Evolutionary conservation across 2,329 filamentous ascomycete genomes (phyloP), one percentile per base, ranked within the genome.

Genomic region (Cercospora berteroae): DNA sequence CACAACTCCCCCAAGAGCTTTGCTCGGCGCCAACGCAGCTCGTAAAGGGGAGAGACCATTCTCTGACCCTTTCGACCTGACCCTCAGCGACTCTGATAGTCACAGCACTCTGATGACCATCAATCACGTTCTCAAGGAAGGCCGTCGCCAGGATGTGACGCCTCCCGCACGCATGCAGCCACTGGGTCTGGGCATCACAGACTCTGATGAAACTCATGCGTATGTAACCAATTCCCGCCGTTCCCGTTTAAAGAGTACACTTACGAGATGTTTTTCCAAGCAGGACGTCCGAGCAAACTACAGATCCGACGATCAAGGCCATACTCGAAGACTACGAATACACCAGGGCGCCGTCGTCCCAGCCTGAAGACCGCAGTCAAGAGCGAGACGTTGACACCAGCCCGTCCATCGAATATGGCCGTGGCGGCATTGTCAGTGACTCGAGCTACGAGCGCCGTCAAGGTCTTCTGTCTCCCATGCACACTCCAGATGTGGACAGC

Each of bases 261-360:
- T 77, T 77, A 77, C 76, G 70, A 77, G 72, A 69, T 72, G 68
- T 70, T 75, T 76, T 66, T 69, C 70, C 65, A 65, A 67, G 71
- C 72, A 76, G 74, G 68, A 65, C 63, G 31, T 67, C 60, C 50
- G 69, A 68, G 33, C 60, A 58, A 20, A 69, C 72, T 42, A 69
- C 68, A 48, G 72, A 74, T 55, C 70, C 72, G 20, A 74, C 74
- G 5, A 68, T 76, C 57, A 65, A 62, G 27, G 69, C 69, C 18
- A 73, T 77, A 56, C 50, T 75, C 48, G 71, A 70, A 12, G 65
- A 63, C n/a, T 77, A 77, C 64, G 72, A 74, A 56, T 72, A 75
- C 67, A 72, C 73, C 20, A 63, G 69, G 56, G 57, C 63, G 59
- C 55, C 58, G 55, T 59, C 23, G 31, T 64, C 65, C 44, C 58